Conservation (phyloP, 805 yeast species). For the Lipomyces yamadae region DNA sequence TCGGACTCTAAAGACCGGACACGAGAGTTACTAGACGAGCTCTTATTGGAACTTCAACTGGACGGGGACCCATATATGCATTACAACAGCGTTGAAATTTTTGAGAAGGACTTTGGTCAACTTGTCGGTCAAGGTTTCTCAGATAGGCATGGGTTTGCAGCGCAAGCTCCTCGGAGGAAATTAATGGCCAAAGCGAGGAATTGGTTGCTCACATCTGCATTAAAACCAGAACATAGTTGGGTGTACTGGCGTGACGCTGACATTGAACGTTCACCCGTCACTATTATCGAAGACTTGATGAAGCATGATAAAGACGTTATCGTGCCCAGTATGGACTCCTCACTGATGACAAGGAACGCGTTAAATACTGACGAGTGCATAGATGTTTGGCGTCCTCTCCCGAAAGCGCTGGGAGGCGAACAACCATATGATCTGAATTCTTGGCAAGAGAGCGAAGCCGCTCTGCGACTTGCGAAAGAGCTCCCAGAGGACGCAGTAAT, state of each 20-base stretch:
- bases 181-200: conserved; percentile 95
- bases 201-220: conserved; percentile 85
- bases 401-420: conserved; percentile 80
- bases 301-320: conserved; percentile 87
- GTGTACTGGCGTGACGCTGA: conserved; percentile 99
- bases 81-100: conserved; percentile 79
- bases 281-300: conserved; percentile 90
- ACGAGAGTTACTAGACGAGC: conserved; percentile 61
- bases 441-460: conserved; percentile 90
- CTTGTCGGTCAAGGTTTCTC: conserved; percentile 89
- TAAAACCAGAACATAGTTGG: conserved; percentile 91
- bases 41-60: conserved; percentile 61
- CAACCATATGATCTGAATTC: conserved; percentile 97
- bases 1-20: conserved; percentile 89
- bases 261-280: conserved; percentile 86
- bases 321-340: conserved; percentile 64
- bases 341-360: neutral
- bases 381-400: conserved; percentile 95
- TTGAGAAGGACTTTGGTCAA: conserved; percentile 92
- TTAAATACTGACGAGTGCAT: neutral
- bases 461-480: conserved; percentile 51
- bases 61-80: conserved; percentile 59
- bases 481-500: conserved; percentile 94
- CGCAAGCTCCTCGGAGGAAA: conserved; percentile 93
- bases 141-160: conserved; percentile 93